These are phyloP conservation scores for Cicer arietinum DNA, from an alignment of 306 rosid species.

Conservation along the genomic window DNA sequence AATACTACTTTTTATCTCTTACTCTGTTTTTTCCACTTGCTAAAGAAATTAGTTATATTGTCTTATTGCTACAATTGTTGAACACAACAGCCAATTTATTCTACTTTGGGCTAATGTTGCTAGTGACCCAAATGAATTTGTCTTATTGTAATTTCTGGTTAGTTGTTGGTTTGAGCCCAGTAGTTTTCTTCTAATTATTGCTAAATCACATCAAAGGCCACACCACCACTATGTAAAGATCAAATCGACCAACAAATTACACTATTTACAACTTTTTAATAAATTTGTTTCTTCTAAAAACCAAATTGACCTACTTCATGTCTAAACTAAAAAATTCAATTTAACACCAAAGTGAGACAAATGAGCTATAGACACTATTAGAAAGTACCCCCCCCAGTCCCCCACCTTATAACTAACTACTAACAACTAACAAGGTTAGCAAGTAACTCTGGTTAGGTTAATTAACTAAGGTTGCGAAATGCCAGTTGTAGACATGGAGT, in stretches of 20 bases:
- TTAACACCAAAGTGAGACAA: constrained; percentile 9
- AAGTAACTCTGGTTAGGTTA: constrained; percentile 39
- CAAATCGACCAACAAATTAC: background rate
- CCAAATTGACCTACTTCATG: background rate
- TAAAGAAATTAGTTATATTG: too few species aligned
- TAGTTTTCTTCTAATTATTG: too few species aligned
- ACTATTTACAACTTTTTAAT: background rate
- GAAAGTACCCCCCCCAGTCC: background rate
- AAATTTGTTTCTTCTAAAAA: background rate
- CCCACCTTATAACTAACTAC: background rate
- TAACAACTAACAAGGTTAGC: background rate
- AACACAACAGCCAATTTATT: too few species aligned
- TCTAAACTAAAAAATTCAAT: background rate
- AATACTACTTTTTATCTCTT: too few species aligned
- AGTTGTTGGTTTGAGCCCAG: too few species aligned
- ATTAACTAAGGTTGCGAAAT: constrained; percentile 33
- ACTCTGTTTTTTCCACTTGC: too few species aligned
- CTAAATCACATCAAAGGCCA: too few species aligned
- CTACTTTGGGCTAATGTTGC: too few species aligned
- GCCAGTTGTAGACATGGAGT: constrained; percentile 44
- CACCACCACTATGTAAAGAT: background rate
- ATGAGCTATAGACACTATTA: background rate
- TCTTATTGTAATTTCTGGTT: too few species aligned
- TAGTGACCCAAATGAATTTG: too few species aligned
- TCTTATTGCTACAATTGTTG: too few species aligned